Evolutionary conservation across 495 filamentous ascomycete species (phyloP).

Genomic region (Podospora fimiseda): DNA sequence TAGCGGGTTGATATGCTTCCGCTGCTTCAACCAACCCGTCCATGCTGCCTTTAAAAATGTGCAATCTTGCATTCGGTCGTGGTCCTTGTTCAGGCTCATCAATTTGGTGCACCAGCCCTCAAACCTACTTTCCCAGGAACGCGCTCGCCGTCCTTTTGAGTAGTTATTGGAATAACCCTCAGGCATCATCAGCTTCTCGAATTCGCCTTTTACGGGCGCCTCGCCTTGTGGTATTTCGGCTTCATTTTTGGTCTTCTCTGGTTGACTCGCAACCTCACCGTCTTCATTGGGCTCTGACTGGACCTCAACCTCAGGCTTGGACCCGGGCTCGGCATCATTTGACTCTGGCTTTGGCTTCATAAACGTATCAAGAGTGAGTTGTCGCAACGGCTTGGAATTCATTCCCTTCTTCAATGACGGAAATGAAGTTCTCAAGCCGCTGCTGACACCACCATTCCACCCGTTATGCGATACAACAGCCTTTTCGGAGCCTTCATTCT

Average conservation of each 20-base stretch:
- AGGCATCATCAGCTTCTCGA: slow-evolving; percentile 11
- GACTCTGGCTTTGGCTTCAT: too few relatives aligned
- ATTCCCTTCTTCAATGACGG: background rate
- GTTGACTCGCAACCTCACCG: background rate
- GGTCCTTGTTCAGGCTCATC: slow-evolving; percentile 14
- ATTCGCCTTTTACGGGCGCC: too few relatives aligned
- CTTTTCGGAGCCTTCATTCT: background rate
- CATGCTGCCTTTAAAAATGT: slow-evolving; percentile 16
- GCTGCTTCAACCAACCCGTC: slow-evolving; percentile 16
- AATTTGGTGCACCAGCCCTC: slow-evolving; percentile 14
- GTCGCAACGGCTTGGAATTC: background rate
- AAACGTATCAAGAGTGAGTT: background rate
- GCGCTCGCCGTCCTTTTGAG: background rate
- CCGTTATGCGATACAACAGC: slow-evolving; percentile 12
- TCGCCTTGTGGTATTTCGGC: too few relatives aligned
- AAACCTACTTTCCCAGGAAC: slow-evolving; percentile 14
- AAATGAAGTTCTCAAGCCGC: slow-evolving; percentile 27
- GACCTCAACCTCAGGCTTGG: background rate
- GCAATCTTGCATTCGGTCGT: slow-evolving; percentile 7
- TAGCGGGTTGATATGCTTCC: background rate
- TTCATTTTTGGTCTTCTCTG: background rate
- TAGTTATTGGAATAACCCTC: slow-evolving; percentile 3
- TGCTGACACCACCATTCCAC: slow-evolving; percentile 35
- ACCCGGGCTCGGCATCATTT: too few relatives aligned
- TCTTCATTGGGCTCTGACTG: background rate